Evolutionary conservation across 2,329 filamentous ascomycete species (phyloP).

Genomic region (Stachybotrys elegans): DNA sequence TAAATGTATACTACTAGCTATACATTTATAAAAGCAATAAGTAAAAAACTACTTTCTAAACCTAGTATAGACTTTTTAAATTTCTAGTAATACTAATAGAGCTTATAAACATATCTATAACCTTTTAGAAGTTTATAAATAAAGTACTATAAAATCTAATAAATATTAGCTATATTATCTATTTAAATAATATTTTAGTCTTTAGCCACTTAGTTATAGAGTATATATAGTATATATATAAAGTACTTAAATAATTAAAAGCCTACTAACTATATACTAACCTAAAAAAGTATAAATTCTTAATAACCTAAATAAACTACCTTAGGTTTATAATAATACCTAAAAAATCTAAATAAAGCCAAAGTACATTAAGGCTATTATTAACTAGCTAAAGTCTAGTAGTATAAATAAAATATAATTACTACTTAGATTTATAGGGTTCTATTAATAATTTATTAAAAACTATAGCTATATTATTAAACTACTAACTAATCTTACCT

Average conservation of each 20-base stretch:
- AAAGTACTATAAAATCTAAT: neutral
- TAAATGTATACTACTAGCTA: neutral
- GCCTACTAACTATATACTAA: neutral
- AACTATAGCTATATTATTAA: too few species aligned
- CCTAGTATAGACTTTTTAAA: too few species aligned
- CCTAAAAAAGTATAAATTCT: neutral
- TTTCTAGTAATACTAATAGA: too few species aligned
- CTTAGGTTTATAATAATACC: neutral
- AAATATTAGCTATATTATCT: neutral
- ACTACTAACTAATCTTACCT: too few species aligned
- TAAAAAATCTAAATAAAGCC: neutral
- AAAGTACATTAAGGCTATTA: too few species aligned
- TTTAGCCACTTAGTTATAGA: neutral
- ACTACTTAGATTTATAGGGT: neutral
- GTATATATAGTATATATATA: constrained; percentile 2
- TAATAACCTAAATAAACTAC: neutral
- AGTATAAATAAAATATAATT: neutral
- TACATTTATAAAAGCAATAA: neutral
- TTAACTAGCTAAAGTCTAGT: neutral
- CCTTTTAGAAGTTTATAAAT: neutral
- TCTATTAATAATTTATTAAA: constrained; percentile 1
- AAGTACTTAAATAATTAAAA: neutral
- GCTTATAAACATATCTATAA: neutral
- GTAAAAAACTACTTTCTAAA: too few species aligned
- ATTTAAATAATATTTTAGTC: constrained; percentile 1